Conservation (phyloP, 495 filamentous ascomycete genomes). For the Glonium stellatum region DNA sequence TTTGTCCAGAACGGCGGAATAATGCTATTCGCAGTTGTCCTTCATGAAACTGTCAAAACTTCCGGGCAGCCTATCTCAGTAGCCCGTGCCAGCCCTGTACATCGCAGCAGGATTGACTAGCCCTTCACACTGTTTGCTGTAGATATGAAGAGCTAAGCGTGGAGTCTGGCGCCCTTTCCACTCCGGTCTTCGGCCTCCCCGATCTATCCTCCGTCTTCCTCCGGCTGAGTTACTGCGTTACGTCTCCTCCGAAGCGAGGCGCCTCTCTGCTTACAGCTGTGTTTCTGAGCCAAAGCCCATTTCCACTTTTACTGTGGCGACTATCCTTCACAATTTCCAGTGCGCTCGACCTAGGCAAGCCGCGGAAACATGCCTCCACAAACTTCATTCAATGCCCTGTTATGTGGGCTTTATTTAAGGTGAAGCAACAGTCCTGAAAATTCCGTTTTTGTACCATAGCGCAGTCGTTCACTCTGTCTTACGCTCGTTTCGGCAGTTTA, state of each 20-base stretch:
- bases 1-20: too few relatives aligned
- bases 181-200: not conserved
- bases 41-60: not conserved
- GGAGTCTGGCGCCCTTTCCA: not conserved
- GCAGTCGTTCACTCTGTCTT: not conserved
- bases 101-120: not conserved
- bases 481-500: not conserved
- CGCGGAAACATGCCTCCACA: not conserved
- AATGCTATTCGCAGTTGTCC: not conserved
- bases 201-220: not conserved
- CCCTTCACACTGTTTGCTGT: not conserved
- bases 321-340: not conserved
- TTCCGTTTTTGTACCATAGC: not conserved
- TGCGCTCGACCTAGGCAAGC: not conserved
- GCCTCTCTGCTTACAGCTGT: not conserved
- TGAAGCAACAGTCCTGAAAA: too few relatives aligned
- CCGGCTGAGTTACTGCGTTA: not conserved
- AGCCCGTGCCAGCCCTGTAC: not conserved
- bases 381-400: not conserved
- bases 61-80: not conserved
- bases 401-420: not conserved
- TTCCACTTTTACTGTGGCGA: not conserved
- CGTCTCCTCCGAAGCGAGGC: not conserved
- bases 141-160: not conserved
- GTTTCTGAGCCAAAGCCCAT: not conserved